A percentile compares a stretch with the other conserved stretches of the same genome.
phyloP scores from a whole-genome alignment of 2,329 filamentous ascomycete species.

The Xylaria arbuscula region DNA sequence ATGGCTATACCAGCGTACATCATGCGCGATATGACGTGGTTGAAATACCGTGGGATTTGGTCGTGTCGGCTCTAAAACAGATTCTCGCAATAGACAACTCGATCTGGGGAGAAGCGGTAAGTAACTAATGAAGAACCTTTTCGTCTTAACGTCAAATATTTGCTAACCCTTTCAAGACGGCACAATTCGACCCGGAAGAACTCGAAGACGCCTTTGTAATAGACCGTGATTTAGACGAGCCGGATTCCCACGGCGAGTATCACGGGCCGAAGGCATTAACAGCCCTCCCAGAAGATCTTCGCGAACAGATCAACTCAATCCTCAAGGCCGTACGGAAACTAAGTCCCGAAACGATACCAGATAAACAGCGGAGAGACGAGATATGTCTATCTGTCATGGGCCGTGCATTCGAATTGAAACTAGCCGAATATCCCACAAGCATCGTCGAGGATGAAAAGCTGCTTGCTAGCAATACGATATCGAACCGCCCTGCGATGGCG shows the following conservation, averaged over 20 bases:
- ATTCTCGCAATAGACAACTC: conserved; percentile 54
- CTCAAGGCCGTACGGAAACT: conserved; percentile 62
- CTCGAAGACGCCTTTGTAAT: conserved; percentile 81
- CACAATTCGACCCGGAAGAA: conserved; percentile 69
- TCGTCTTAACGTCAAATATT: neutral
- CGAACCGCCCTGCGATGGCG: conserved; percentile 67
- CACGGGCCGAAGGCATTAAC: conserved; percentile 53
- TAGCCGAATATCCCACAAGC: conserved; percentile 57
- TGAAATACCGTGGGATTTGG: conserved; percentile 74
- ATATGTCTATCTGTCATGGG: conserved; percentile 56
- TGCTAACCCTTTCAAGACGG: conserved; percentile 51
- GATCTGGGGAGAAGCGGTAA: conserved; percentile 57
- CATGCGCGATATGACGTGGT: conserved; percentile 85
- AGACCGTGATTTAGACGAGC: conserved; percentile 65
- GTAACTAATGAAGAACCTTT: conserved; percentile 31
- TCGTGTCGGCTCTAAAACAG: conserved; percentile 60
- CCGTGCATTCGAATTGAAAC: conserved; percentile 53
- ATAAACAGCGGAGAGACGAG: conserved; percentile 63
- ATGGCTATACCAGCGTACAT: conserved; percentile 85
- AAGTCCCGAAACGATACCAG: conserved; percentile 55
- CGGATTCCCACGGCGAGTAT: conserved; percentile 61
- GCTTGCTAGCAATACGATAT: conserved; percentile 47
- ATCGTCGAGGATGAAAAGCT: conserved; percentile 56
- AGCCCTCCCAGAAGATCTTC: conserved; percentile 62
- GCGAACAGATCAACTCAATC: conserved; percentile 62